A percentile compares a stretch with the other conserved stretches of the same genome.
Conservation (phyloP, 78 protist species). For the Carpediemonas membranifera region DNA sequence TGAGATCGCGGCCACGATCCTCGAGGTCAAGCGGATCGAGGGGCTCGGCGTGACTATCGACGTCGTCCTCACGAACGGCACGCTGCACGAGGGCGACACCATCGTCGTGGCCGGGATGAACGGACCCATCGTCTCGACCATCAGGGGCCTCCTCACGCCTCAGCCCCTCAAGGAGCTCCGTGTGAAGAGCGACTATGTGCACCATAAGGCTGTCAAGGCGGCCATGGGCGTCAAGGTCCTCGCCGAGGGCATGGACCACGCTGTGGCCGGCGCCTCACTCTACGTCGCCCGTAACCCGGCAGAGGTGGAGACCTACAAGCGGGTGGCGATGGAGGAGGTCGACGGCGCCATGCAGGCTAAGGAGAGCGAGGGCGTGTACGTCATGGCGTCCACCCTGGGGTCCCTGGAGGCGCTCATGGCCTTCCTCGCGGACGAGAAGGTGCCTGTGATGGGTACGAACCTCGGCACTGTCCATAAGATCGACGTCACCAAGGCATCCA, state of each 20-base stretch:
- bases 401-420: conserved; percentile 78
- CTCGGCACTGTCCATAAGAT: conserved; percentile 91
- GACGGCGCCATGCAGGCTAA: conserved; percentile 30
- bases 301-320: not conserved
- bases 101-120: conserved; percentile 84
- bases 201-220: conserved; percentile 72
- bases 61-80: conserved; percentile 82
- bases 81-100: conserved; percentile 81
- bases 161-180: conserved; percentile 87
- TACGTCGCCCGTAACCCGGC: conserved; percentile 68
- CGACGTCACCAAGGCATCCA: conserved; percentile 64
- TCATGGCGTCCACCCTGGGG: conserved; percentile 94
- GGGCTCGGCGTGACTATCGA: conserved; percentile 95
- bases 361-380: conserved; percentile 55
- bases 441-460: conserved; percentile 68
- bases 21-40: conserved; percentile 3
- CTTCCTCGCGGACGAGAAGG: conserved; percentile 55
- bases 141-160: conserved; percentile 91
- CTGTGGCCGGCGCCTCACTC: conserved; percentile 41
- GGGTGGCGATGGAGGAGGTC: conserved; percentile 25
- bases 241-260: conserved; percentile 75
- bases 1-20: not conserved
- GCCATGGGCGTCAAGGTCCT: conserved; percentile 88
- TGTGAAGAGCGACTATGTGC: conserved; percentile 70
- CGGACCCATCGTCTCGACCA: conserved; percentile 86